A percentile compares a stretch with the other conserved stretches of the same genome.
phyloP scores from a whole-genome alignment of 305 asterid genomes.

The Caryopteris hybrid region DNA sequence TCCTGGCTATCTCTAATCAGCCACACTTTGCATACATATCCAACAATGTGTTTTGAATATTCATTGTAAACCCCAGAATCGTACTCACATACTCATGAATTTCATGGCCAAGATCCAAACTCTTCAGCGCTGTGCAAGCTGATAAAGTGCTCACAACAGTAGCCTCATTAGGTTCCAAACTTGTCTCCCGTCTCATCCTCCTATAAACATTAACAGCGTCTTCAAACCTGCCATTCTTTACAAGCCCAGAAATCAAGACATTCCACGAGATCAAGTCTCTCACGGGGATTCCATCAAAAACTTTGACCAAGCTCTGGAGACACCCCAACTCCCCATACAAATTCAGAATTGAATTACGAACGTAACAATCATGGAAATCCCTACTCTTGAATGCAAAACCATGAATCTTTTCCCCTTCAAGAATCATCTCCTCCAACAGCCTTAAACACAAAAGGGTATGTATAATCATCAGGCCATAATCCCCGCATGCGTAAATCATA shows the following conservation, averaged over 20 bases:
- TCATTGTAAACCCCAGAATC: slow-evolving; percentile 10
- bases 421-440: slow-evolving; percentile 46
- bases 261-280: slow-evolving; percentile 23
- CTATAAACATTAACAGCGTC: slow-evolving; percentile 14
- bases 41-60: too few species aligned
- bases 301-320: slow-evolving; percentile 7
- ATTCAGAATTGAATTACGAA: slow-evolving; percentile 18
- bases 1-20: slow-evolving; percentile 11
- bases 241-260: slow-evolving; percentile 14
- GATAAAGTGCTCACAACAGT: slow-evolving; percentile 22
- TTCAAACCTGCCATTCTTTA: slow-evolving; percentile 17
- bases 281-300: slow-evolving; percentile 13
- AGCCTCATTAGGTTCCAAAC: slow-evolving; percentile 17
- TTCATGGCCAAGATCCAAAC: slow-evolving; percentile 20
- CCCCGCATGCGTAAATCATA: slow-evolving; percentile 58
- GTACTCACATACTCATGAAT: slow-evolving; percentile 15
- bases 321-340: slow-evolving; percentile 19
- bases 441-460: slow-evolving; percentile 79
- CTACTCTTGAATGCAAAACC: slow-evolving; percentile 74
- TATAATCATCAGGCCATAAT: slow-evolving; percentile 69
- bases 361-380: slow-evolving; percentile 39
- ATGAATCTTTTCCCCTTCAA: slow-evolving; percentile 67
- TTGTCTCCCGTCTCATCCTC: slow-evolving; percentile 12
- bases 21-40: slow-evolving; percentile 25
- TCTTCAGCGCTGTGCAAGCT: slow-evolving; percentile 16